These are phyloP conservation scores for Cladophialophora bantiana DNA, from an alignment of 2,329 filamentous ascomycete genomes.

Conservation along the genomic window DNA sequence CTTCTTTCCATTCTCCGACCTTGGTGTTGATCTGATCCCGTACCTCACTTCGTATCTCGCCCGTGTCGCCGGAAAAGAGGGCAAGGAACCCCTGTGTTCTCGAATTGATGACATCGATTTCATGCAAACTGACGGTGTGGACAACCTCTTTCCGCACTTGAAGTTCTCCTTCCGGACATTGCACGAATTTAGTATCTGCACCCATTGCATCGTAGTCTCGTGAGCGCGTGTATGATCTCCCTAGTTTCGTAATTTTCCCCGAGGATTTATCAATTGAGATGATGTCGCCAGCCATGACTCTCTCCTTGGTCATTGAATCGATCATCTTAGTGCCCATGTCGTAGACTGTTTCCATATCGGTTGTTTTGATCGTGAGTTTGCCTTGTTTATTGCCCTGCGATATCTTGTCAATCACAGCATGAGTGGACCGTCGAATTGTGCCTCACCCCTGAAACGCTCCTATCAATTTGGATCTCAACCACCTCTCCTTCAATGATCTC, in stretches of 20 bases:
- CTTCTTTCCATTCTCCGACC: conserved; percentile 98
- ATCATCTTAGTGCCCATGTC: conserved; percentile 99
- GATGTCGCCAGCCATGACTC: conserved; percentile 97
- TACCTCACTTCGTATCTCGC: conserved; percentile 96
- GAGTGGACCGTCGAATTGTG: background rate
- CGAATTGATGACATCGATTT: conserved; percentile 99
- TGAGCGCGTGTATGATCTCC: conserved; percentile 90
- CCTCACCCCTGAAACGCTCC: conserved; percentile 83
- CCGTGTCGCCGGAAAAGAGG: conserved; percentile 96
- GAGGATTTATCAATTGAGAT: conserved; percentile 99
- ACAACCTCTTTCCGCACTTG: conserved; percentile 97
- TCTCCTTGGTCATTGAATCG: conserved; percentile 98
- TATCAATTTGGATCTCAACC: conserved; percentile 97
- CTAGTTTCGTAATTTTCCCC: conserved; percentile 96
- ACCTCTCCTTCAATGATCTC: conserved; percentile 99
- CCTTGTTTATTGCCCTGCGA: conserved; percentile 87
- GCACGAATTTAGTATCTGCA: conserved; percentile 95
- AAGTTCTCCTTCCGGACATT: conserved; percentile 95
- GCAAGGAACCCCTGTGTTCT: conserved; percentile 97
- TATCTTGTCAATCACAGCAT: conserved; percentile 11
- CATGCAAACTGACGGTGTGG: conserved; percentile 94
- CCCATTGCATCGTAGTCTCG: conserved; percentile 99
- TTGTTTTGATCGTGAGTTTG: conserved; percentile 99
- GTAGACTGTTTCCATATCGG: conserved; percentile 99
- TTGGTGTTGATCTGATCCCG: conserved; percentile 99